Base-by-base conservation (phyloP, 768 basidiomycete species). In the Amyloporia xantha region DNA sequence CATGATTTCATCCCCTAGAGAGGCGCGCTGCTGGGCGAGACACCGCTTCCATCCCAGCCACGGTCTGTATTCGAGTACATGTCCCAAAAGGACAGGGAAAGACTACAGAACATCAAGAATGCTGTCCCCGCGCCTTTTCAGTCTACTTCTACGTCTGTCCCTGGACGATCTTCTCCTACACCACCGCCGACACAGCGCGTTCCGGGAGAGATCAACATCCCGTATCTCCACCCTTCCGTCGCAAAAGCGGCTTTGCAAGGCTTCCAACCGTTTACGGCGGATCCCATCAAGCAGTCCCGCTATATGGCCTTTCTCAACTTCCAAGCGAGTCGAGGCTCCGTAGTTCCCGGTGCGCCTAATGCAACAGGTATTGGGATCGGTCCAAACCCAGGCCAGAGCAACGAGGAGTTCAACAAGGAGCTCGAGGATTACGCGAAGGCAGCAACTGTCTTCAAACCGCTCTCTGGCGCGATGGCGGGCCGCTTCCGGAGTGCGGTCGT, bases 1-100 rank as follows among this genome's bases (percentile, higher is more conserved):
- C n/a, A n/a, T n/a, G n/a, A n/a, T n/a, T n/a, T n/a, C n/a, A n/a
- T n/a, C n/a, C 20, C 25, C 25, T 54, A 97, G 93, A 79, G 96
- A 44, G 95, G 92, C 23, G 68, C 75, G 1, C 71, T 86, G 17
- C 72, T 98, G 0, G 94, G 94, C 47, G 96, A 98, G 66, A 79
- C 78, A 9, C 81, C 81, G 10, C 71, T 89, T 10, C 75, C 82
- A 11, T 67, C 81, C 2, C 77, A 76, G 12, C 79, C 87, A 1
- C 81, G 81, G 10, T 97, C 95, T 0, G 79, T 99, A 13, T 97
- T 95, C 63, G 94, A 98, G 39, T 98, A 83, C 62, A 81, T 98
- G 63, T 95, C 96, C 0, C 79, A 86, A 54, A 94, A 93, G 59
- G 91, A 95, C 59, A 79, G 82, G 48, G 93, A 96, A 51, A 83